phyloP scores from a whole-genome alignment of 805 yeast species.

The Cyberlindnera saturnus region DNA sequence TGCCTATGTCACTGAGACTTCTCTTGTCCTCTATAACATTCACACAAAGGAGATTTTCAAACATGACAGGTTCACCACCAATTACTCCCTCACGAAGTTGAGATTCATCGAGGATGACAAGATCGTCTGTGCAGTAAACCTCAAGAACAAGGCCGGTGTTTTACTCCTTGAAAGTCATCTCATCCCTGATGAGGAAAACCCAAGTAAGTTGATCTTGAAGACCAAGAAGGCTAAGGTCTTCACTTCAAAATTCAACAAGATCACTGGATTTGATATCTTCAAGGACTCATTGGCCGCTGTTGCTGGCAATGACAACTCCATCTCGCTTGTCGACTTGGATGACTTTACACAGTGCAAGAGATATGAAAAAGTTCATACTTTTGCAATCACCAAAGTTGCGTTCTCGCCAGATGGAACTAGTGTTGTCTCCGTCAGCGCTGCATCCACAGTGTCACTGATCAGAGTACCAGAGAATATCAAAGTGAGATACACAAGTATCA shows the following conservation, averaged over 20 bases:
- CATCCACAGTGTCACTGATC: constrained; percentile 62
- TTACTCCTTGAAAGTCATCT: constrained; percentile 25
- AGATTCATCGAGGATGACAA: constrained; percentile 31
- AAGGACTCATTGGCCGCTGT: constrained; percentile 33
- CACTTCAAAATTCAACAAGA: constrained; percentile 45
- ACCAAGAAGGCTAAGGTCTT: constrained; percentile 36
- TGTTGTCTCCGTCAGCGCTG: constrained; percentile 72
- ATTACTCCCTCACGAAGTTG: constrained; percentile 33
- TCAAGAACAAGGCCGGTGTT: constrained; percentile 36
- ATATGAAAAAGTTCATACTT: constrained; percentile 62
- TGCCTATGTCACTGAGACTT: constrained; percentile 52
- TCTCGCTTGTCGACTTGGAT: constrained; percentile 46
- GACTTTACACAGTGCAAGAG: constrained; percentile 46
- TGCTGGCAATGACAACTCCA: constrained; percentile 53
- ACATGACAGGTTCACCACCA: constrained; percentile 16
- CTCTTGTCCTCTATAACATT: constrained; percentile 27
- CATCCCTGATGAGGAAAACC: constrained; percentile 6
- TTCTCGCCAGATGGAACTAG: constrained; percentile 64
- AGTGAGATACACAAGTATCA: constrained; percentile 7
- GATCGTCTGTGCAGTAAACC: constrained; percentile 39
- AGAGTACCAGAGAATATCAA: constrained; percentile 46
- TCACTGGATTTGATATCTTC: constrained; percentile 46
- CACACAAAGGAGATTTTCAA: constrained; percentile 8
- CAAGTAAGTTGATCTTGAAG: constrained; percentile 9
- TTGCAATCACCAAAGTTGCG: constrained; percentile 69